phyloP scores from a whole-genome alignment of 139 green algal species.

The Chlamydomonas sp. region DNA sequence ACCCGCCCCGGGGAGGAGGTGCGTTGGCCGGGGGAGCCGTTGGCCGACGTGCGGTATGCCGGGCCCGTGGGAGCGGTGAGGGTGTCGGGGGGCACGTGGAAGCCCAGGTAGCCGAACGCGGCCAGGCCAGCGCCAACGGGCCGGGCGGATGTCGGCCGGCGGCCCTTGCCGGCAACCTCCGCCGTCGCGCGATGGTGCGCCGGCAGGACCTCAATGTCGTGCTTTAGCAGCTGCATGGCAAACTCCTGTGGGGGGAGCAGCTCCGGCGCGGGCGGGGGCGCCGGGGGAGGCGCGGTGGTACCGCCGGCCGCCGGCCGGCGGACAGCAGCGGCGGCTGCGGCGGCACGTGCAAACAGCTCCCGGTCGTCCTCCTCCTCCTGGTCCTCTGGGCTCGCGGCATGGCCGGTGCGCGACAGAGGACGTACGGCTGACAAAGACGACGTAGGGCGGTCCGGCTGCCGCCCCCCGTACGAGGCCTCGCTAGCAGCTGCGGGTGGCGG shows the following conservation, averaged over 20 bases:
- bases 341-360: neutral
- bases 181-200: constrained; percentile 24
- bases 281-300: neutral
- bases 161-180: constrained; percentile 15
- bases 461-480: no score
- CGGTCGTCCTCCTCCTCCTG: neutral
- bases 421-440: no score
- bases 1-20: neutral
- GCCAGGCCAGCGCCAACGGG: constrained; percentile 26
- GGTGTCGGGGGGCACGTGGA: constrained; percentile 7
- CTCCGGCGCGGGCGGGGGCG: neutral
- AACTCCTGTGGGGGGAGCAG: constrained; percentile 52
- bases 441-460: no score
- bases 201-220: constrained; percentile 48
- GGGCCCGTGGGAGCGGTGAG: constrained; percentile 18
- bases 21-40: neutral
- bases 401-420: no score
- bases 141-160: neutral
- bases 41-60: neutral
- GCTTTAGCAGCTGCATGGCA: constrained; percentile 49
- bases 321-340: neutral
- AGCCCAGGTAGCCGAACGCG: constrained; percentile 26
- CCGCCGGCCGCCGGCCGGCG: neutral
- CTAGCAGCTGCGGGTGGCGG: no score
- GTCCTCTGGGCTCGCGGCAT: no score